Conservation (phyloP, 2,329 filamentous ascomycete genomes). For the Exophiala bonariae region DNA sequence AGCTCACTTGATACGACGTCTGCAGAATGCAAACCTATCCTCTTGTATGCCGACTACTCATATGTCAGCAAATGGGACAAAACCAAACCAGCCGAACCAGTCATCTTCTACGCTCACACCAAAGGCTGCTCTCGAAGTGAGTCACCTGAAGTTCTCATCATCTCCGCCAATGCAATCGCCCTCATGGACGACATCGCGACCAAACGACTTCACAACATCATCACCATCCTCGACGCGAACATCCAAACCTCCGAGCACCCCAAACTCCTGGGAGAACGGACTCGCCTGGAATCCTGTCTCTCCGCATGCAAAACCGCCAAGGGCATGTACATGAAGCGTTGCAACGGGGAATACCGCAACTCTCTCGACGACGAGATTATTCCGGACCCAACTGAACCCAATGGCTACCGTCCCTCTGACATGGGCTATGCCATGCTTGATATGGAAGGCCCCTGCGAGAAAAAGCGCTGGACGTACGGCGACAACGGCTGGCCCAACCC, state of each 20-base stretch:
- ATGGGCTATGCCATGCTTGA: constrained; percentile 3
- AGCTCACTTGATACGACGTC: no score
- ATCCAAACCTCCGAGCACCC: not conserved
- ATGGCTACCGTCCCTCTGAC: not conserved
- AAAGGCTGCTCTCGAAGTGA: constrained; percentile 11
- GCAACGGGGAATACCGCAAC: constrained; percentile 20
- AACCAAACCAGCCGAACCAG: not conserved
- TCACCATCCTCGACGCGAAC: constrained; percentile 3
- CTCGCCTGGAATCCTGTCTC: constrained; percentile 8
- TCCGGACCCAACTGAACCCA: not conserved
- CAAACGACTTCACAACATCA: constrained; percentile 7
- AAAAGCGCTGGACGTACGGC: not conserved
- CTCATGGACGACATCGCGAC: constrained; percentile 11
- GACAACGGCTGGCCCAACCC: not conserved
- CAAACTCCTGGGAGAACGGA: constrained; percentile 4
- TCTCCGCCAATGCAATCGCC: constrained; percentile 2
- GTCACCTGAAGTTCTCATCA: constrained; percentile 11
- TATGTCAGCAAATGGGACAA: no score
- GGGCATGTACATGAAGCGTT: constrained; percentile 19
- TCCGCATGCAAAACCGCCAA: constrained; percentile 12
- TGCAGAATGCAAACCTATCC: no score
- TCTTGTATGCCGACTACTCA: no score
- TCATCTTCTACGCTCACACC: constrained; percentile 13
- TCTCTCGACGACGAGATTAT: not conserved
- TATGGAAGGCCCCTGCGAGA: not conserved